phyloP scores from a whole-genome alignment of 441 rosid genomes.

The Syzygium syzygioides region DNA sequence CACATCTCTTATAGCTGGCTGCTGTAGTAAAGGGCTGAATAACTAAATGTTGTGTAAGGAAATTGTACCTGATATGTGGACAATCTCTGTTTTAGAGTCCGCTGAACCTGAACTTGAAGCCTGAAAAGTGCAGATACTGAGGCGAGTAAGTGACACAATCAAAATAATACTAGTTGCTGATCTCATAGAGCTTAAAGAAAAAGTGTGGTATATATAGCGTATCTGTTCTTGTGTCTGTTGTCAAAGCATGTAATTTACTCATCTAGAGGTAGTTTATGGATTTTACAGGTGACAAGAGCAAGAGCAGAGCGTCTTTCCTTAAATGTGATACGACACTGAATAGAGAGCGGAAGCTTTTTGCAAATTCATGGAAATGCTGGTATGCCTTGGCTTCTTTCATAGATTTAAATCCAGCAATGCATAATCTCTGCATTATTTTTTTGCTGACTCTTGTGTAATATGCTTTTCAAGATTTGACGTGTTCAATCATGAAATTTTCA shows the following conservation, averaged over 20 bases:
- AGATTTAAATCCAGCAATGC: background rate
- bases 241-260: background rate
- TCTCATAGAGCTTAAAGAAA: background rate
- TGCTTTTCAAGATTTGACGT: background rate
- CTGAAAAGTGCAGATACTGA: background rate
- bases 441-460: background rate
- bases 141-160: background rate
- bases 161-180: background rate
- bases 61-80: constrained; percentile 15
- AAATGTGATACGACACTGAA: background rate
- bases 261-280: background rate
- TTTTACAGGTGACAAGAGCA: background rate
- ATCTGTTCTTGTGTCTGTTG: background rate
- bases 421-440: background rate
- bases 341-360: background rate
- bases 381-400: background rate
- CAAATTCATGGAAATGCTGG: background rate
- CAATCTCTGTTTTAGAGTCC: constrained; percentile 3
- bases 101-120: constrained; percentile 11
- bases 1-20: constrained; percentile 45
- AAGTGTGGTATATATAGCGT: background rate
- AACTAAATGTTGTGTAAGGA: constrained; percentile 33
- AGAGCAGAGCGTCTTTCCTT: background rate
- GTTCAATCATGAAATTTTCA: background rate
- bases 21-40: constrained; percentile 19